Evolutionary conservation across 2,329 filamentous ascomycete species (phyloP).

Genomic region (Zopfia rhizophila): DNA sequence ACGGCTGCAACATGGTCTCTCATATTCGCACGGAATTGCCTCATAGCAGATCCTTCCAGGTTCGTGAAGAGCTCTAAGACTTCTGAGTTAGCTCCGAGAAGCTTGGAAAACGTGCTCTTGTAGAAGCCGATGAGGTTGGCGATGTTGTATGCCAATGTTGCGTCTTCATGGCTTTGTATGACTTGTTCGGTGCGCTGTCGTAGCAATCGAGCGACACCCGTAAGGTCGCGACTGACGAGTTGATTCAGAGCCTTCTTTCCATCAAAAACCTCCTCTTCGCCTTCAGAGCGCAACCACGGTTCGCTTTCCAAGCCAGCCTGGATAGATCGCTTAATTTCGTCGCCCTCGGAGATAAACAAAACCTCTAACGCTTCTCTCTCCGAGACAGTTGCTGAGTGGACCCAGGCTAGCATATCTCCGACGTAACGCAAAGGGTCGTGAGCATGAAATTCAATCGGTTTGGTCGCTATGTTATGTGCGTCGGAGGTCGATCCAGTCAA

Average conservation of each 20-base stretch:
- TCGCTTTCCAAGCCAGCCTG: slow-evolving; percentile 83
- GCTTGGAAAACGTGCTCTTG: slow-evolving; percentile 80
- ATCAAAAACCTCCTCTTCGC: slow-evolving; percentile 72
- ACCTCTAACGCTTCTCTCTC: slow-evolving; percentile 92
- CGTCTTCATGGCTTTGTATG: slow-evolving; percentile 91
- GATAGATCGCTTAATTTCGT: slow-evolving; percentile 85
- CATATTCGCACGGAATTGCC: slow-evolving; percentile 84
- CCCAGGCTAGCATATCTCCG: slow-evolving; percentile 98
- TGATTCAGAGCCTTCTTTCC: slow-evolving; percentile 83
- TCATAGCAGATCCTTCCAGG: slow-evolving; percentile 79
- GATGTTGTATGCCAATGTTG: slow-evolving; percentile 87
- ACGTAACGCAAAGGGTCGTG: slow-evolving; percentile 93
- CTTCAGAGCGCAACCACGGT: slow-evolving; percentile 76
- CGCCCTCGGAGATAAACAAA: slow-evolving; percentile 88
- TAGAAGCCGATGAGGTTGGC: slow-evolving; percentile 93
- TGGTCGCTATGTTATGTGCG: slow-evolving; percentile 67
- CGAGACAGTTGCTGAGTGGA: slow-evolving; percentile 91
- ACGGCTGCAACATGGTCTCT: slow-evolving; percentile 81
- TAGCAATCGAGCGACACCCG: slow-evolving; percentile 83
- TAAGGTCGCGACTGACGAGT: slow-evolving; percentile 85
- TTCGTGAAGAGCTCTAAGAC: slow-evolving; percentile 74
- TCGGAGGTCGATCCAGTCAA: slow-evolving; percentile 77
- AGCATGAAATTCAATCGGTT: slow-evolving; percentile 93
- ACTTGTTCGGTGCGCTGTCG: slow-evolving; percentile 91
- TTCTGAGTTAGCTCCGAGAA: slow-evolving; percentile 75